Evolutionary conservation across 2,329 filamentous ascomycete genomes (phyloP), one percentile per base, ranked within the genome.

Genomic region (Pseudogymnoascus sp.): DNA sequence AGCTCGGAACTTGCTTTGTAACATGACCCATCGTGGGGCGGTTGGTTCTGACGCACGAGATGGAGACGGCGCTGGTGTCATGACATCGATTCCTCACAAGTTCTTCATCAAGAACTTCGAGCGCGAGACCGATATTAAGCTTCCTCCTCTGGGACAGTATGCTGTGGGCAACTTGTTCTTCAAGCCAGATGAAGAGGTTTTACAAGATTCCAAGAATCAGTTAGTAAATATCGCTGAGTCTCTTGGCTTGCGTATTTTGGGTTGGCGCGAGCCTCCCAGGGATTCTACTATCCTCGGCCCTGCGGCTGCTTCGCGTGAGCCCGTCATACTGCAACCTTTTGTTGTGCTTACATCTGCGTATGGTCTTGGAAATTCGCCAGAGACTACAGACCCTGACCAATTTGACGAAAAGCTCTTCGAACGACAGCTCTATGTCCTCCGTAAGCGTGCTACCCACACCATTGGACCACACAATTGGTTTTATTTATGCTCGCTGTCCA

Each of bases 51-150:
- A 99, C 81, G 92, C 92, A 72, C 89, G 94, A 81, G 94, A 99
- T 74, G 94, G 94, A 74, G 94, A 99, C 75, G 94, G 94, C 75
- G 94, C 94, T 70, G 94, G 94, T 84, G 93, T 97, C 73, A 99
- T 99, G 94, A 97, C 93, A 68, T 97, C 92, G 63, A 96, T 99
- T 71, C 94, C 94, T 63, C 93, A 97, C 81, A 92, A 88, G 77
- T 97, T 99, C 81, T 97, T 99, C 76, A 81, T 96, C 74, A 99
- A 97, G 83, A 96, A 97, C 76, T 97, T 97, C 76, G 92, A 90
- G 76, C 88, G 88, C 69, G 91, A 97, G 78, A 88, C 91, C 73
- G 89, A 87, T 73, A 87, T 94, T 73, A 88, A 91, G 76, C 82
- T 99, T 66, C 94, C 94, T 64, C 87, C 89, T 65, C 81, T 87